Evolutionary conservation across 371 early-diverging fungal species (phyloP).

Genomic region (Mortierella sp.): DNA sequence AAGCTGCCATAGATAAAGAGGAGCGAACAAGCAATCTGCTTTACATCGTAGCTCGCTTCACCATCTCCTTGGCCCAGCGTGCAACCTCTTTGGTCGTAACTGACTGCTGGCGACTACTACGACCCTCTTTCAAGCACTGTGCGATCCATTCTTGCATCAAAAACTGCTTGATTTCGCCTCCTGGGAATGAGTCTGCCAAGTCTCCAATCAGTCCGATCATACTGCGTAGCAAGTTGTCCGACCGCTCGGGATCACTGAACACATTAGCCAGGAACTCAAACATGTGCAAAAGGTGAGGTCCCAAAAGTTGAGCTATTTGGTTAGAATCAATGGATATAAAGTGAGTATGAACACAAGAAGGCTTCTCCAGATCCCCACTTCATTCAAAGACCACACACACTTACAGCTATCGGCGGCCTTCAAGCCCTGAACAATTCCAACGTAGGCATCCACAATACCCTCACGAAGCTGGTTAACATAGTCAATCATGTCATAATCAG

Average conservation of each 20-base stretch:
- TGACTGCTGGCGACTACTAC: constrained; percentile 70
- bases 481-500: constrained; percentile 83
- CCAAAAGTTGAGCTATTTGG: constrained; percentile 63
- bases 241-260: constrained; percentile 66
- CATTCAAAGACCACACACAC: constrained; percentile 47
- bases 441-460: constrained; percentile 93
- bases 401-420: constrained; percentile 65
- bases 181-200: constrained; percentile 80
- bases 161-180: constrained; percentile 69
- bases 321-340: background rate
- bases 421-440: constrained; percentile 94
- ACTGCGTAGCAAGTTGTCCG: constrained; percentile 72
- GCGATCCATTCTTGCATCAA: constrained; percentile 75
- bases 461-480: constrained; percentile 86
- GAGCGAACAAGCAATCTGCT: constrained; percentile 1
- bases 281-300: constrained; percentile 71
- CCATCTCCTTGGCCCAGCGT: constrained; percentile 81
- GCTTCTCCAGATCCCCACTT: no score
- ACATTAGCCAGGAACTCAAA: constrained; percentile 81
- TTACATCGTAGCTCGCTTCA: constrained; percentile 57
- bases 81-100: constrained; percentile 78
- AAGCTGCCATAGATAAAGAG: background rate
- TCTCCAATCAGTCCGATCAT: constrained; percentile 89
- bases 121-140: constrained; percentile 77
- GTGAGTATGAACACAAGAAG: no score